A percentile compares a stretch with the other conserved stretches of the same genome.
Conservation (phyloP, 2,329 filamentous ascomycete genomes). For the Ophiostoma piceae region DNA sequence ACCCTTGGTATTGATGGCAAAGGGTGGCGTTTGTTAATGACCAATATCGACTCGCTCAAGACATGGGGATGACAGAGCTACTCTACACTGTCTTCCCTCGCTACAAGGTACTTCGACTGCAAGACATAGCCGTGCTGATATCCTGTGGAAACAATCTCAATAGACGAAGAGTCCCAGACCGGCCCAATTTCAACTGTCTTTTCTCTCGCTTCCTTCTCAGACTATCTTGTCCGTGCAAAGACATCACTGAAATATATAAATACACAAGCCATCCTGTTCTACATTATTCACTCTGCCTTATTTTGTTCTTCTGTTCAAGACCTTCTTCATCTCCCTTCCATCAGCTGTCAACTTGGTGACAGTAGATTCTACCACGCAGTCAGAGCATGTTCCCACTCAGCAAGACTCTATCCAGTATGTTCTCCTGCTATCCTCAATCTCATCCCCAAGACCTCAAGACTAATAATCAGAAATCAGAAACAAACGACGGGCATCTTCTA, state of each 20-base stretch:
- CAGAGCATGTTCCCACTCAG: slow-evolving; percentile 23
- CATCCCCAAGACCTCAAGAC: too few species aligned
- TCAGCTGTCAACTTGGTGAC: not conserved
- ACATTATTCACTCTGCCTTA: not conserved
- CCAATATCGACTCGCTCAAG: not conserved
- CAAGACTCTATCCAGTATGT: slow-evolving; percentile 24
- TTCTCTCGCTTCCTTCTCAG: not conserved
- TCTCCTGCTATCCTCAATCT: not conserved
- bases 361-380: too few species aligned
- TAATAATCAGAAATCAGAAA: slow-evolving; percentile 20
- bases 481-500: slow-evolving; percentile 41
- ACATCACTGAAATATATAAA: not conserved
- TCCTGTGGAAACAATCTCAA: not conserved
- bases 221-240: not conserved
- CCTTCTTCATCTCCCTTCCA: not conserved
- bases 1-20: not conserved
- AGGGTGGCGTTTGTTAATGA: too few species aligned
- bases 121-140: not conserved
- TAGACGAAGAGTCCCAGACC: too few species aligned
- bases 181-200: not conserved
- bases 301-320: not conserved
- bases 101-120: not conserved
- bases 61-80: not conserved
- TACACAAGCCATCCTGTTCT: not conserved
- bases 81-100: not conserved